These are phyloP conservation scores for Aspergillus hortae DNA, from an alignment of 2,329 filamentous ascomycete genomes.

Conservation along the genomic window DNA sequence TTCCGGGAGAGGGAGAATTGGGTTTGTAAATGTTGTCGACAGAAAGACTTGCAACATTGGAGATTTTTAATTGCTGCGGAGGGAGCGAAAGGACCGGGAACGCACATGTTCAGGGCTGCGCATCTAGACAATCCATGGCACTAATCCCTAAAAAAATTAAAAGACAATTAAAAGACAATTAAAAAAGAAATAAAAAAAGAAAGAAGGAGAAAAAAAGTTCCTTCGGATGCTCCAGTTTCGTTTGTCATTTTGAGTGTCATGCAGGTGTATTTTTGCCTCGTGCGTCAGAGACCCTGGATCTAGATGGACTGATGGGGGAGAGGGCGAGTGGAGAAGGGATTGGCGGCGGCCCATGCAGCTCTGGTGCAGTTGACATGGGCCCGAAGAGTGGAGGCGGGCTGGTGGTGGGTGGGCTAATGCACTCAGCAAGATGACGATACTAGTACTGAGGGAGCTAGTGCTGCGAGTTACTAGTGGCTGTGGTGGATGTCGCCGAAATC, in stretches of 20 bases:
- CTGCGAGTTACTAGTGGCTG: conserved; percentile 2
- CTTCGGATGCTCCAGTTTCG: conserved; percentile 20
- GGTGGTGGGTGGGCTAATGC: conserved; percentile 16
- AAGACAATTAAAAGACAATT: not conserved
- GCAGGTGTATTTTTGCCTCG: conserved; percentile 41
- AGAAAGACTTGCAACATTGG: conserved; percentile 17
- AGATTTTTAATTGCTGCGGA: conserved; percentile 19
- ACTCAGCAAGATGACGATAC: conserved; percentile 11
- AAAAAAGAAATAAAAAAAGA: conserved; percentile 16
- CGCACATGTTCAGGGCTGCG: conserved; percentile 20
- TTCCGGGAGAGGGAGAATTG: conserved; percentile 10
- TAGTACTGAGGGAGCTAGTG: conserved; percentile 1
- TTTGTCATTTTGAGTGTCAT: conserved; percentile 40
- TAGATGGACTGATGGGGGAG: conserved; percentile 33
- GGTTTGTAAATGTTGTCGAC: conserved; percentile 11
- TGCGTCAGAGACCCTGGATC: conserved; percentile 43
- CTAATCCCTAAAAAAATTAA: conserved; percentile 18
- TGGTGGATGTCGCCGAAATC: conserved; percentile 8
- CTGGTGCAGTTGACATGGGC: conserved; percentile 24
- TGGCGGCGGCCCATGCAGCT: conserved; percentile 34
- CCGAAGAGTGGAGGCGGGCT: conserved; percentile 18
- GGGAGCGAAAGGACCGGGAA: conserved; percentile 14
- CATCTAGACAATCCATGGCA: conserved; percentile 18
- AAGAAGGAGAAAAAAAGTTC: conserved; percentile 1
- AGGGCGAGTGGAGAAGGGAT: conserved; percentile 28